Percentiles rank a stretch among this genome's conserved stretches.
These are phyloP conservation scores for Platanus orientalis DNA, from an alignment of 164 flowering plant species.

Conservation along the genomic window DNA sequence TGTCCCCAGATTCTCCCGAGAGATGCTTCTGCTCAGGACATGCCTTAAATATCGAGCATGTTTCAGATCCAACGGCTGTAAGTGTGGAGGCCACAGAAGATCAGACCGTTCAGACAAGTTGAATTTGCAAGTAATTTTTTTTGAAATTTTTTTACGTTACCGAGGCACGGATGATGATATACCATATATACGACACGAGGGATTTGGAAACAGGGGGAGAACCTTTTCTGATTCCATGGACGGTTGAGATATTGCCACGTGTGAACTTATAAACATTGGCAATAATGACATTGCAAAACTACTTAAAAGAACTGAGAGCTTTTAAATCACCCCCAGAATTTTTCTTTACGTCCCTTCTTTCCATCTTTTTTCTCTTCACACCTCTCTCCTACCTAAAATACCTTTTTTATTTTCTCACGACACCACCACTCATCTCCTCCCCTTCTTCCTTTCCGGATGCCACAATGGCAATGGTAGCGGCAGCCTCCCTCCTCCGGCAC, in stretches of 20 bases:
- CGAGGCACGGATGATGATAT: neutral
- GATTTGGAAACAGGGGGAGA: neutral
- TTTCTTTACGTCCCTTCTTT: too few species aligned
- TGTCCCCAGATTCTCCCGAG: slow-evolving; percentile 2
- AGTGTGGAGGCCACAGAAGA: slow-evolving; percentile 1
- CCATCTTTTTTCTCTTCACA: too few species aligned
- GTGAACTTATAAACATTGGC: neutral
- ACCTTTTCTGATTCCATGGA: neutral
- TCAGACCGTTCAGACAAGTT: slow-evolving; percentile 17
- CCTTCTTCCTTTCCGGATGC: too few species aligned
- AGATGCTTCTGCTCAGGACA: neutral
- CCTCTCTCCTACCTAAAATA: too few species aligned
- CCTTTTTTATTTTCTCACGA: too few species aligned
- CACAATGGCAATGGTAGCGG: too few species aligned
- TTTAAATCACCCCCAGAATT: too few species aligned
- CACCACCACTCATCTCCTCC: too few species aligned
- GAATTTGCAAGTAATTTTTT: slow-evolving; percentile 10
- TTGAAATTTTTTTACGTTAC: slow-evolving; percentile 6
- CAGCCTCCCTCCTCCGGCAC: too few species aligned
- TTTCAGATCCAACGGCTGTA: slow-evolving; percentile 15
- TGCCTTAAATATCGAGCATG: neutral
- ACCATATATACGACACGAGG: slow-evolving; percentile 8
- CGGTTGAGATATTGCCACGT: neutral
- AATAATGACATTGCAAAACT: neutral
- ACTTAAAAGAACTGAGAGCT: too few species aligned